Percentiles rank a stretch among this genome's conserved stretches.
phyloP scores from a whole-genome alignment of 1,284 basidiomycete species.

The Fomitopsis palustris region DNA sequence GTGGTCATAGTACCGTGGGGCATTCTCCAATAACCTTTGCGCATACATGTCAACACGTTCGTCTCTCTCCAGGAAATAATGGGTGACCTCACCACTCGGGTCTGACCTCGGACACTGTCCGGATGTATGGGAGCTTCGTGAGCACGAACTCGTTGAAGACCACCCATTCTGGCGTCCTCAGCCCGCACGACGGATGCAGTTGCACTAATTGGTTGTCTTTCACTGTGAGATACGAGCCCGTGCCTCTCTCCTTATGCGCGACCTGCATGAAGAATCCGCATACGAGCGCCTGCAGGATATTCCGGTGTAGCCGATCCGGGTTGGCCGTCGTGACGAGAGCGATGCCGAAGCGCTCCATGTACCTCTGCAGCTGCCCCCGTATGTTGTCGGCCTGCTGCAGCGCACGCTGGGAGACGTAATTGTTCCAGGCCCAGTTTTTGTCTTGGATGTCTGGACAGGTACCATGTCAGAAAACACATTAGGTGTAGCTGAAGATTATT shows the following conservation, averaged over 20 bases:
- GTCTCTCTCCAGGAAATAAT: neutral
- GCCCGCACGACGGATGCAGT: slow-evolving; percentile 91
- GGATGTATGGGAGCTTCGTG: slow-evolving; percentile 87
- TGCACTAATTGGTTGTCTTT: slow-evolving; percentile 92
- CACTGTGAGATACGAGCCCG: slow-evolving; percentile 81
- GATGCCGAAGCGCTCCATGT: slow-evolving; percentile 91
- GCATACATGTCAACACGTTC: neutral
- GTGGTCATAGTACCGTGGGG: slow-evolving; percentile 77
- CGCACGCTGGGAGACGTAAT: slow-evolving; percentile 85
- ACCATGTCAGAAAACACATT: too few relatives aligned
- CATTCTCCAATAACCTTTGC: slow-evolving; percentile 83
- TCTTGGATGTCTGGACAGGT: slow-evolving; percentile 58
- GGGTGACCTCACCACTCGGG: slow-evolving; percentile 74
- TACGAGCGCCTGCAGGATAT: slow-evolving; percentile 83
- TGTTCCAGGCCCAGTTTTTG: slow-evolving; percentile 90
- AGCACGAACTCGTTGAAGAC: slow-evolving; percentile 98
- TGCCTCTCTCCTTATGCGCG: slow-evolving; percentile 94
- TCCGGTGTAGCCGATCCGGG: slow-evolving; percentile 75
- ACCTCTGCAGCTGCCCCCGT: slow-evolving; percentile 86
- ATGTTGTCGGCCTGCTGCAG: slow-evolving; percentile 95
- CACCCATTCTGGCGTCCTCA: slow-evolving; percentile 96
- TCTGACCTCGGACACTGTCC: slow-evolving; percentile 87
- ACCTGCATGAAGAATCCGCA: slow-evolving; percentile 99
- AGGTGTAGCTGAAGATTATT: neutral
- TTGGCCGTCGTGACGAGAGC: slow-evolving; percentile 79